A percentile compares a stretch with the other conserved stretches of the same genome.
Evolutionary conservation across 352 stramenopile species (phyloP).

Genomic region (Pilasporangium apinafurcum): DNA sequence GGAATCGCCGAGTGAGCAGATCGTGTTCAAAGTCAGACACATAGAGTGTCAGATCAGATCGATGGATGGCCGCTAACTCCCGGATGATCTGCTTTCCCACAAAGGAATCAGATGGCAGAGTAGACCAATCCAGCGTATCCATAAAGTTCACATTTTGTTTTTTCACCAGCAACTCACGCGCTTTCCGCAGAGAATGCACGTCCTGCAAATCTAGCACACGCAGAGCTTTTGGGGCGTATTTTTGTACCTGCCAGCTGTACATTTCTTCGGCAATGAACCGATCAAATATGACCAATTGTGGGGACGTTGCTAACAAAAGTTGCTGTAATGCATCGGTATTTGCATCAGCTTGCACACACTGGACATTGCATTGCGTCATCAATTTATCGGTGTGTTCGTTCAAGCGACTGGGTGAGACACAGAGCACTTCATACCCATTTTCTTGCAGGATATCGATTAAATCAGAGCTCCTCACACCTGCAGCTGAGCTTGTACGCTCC

Average conservation of each 20-base stretch:
- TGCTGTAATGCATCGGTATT: constrained; percentile 69
- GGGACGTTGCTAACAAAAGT: constrained; percentile 40
- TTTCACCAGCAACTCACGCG: constrained; percentile 75
- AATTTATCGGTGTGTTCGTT: constrained; percentile 61
- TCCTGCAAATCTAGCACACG: constrained; percentile 92
- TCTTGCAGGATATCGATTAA: constrained; percentile 63
- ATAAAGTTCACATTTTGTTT: constrained; percentile 34
- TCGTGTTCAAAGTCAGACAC: constrained; percentile 66
- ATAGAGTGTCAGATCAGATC: constrained; percentile 67
- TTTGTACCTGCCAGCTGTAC: constrained; percentile 74
- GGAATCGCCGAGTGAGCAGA: constrained; percentile 50
- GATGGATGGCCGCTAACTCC: constrained; percentile 71
- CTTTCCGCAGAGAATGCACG: constrained; percentile 85
- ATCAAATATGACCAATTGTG: constrained; percentile 77
- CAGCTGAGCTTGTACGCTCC: constrained; percentile 83
- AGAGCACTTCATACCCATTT: constrained; percentile 62
- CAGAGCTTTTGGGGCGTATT: constrained; percentile 72
- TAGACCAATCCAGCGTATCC: constrained; percentile 27
- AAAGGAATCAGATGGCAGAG: constrained; percentile 23
- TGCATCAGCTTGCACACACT: constrained; percentile 63
- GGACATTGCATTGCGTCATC: constrained; percentile 31
- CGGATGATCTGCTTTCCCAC: constrained; percentile 68
- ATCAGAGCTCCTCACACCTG: constrained; percentile 77
- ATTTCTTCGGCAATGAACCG: constrained; percentile 84
- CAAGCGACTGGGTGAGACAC: constrained; percentile 70